These are phyloP conservation scores for Cadophora gregata DNA, from an alignment of 2,329 filamentous ascomycete genomes.

Conservation along the genomic window DNA sequence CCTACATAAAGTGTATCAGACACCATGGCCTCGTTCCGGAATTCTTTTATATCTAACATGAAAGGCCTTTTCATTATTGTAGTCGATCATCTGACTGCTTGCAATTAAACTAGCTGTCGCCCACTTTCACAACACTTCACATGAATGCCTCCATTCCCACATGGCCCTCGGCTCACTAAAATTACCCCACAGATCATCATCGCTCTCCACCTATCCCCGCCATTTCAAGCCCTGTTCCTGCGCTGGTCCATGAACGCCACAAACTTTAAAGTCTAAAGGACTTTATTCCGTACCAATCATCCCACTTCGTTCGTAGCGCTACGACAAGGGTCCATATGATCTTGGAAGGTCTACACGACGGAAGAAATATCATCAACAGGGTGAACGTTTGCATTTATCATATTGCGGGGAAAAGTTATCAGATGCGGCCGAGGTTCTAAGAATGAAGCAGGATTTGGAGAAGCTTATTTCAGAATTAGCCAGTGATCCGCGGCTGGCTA, in stretches of 20 bases:
- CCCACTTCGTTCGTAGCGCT: background rate
- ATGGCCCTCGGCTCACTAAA: slow-evolving; percentile 8
- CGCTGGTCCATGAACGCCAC: background rate
- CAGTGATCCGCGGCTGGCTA: background rate
- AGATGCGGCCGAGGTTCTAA: background rate
- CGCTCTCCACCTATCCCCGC: background rate
- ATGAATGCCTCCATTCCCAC: slow-evolving; percentile 11
- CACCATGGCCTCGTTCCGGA: background rate
- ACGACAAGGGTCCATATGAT: background rate
- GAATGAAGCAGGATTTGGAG: background rate
- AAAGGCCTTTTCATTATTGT: no score
- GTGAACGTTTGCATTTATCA: background rate
- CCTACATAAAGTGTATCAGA: background rate
- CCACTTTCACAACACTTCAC: background rate
- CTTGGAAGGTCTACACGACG: background rate
- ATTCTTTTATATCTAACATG: background rate
- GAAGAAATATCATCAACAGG: background rate
- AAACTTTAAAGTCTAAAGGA: background rate
- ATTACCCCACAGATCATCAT: slow-evolving; percentile 9
- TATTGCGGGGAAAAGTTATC: slow-evolving; percentile 6
- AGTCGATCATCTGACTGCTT: no score
- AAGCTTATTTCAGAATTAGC: background rate
- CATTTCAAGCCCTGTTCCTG: slow-evolving; percentile 10
- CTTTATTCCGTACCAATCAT: background rate
- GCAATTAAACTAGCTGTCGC: background rate